phyloP scores from a whole-genome alignment of 371 early-diverging fungal species.

The Apophysomyces elegans region DNA sequence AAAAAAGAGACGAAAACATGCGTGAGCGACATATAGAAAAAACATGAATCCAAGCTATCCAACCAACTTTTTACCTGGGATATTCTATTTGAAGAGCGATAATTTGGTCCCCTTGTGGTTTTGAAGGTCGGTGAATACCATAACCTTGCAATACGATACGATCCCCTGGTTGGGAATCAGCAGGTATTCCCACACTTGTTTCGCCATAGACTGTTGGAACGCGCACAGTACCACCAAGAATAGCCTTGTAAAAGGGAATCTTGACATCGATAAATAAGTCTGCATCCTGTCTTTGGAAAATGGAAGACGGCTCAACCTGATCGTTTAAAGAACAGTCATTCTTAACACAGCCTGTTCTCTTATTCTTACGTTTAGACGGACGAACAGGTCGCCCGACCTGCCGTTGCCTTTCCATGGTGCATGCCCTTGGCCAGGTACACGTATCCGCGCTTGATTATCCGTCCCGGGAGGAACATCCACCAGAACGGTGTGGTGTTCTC shows the following conservation, averaged over 20 bases:
- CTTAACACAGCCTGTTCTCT: not conserved
- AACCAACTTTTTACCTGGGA: constrained; percentile 54
- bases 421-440: constrained; percentile 80
- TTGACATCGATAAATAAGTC: constrained; percentile 74
- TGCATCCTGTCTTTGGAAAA: constrained; percentile 80
- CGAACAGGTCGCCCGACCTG: constrained; percentile 80
- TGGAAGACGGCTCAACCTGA: constrained; percentile 58
- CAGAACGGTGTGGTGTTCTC: constrained; percentile 62
- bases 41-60: not conserved
- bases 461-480: constrained; percentile 85
- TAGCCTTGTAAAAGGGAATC: constrained; percentile 83
- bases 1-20: not conserved
- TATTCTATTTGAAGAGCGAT: constrained; percentile 80
- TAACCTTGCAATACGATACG: constrained; percentile 73
- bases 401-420: constrained; percentile 74
- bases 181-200: constrained; percentile 83
- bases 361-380: constrained; percentile 64
- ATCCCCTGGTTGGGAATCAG: constrained; percentile 89
- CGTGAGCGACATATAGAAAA: not conserved
- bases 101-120: constrained; percentile 81
- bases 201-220: constrained; percentile 93
- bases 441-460: constrained; percentile 52
- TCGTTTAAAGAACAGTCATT: no score
- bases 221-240: constrained; percentile 84
- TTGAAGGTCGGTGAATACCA: constrained; percentile 67